Evolutionary conservation across 768 basidiomycete species (phyloP).

Genomic region (Leccinum uliginosum): DNA sequence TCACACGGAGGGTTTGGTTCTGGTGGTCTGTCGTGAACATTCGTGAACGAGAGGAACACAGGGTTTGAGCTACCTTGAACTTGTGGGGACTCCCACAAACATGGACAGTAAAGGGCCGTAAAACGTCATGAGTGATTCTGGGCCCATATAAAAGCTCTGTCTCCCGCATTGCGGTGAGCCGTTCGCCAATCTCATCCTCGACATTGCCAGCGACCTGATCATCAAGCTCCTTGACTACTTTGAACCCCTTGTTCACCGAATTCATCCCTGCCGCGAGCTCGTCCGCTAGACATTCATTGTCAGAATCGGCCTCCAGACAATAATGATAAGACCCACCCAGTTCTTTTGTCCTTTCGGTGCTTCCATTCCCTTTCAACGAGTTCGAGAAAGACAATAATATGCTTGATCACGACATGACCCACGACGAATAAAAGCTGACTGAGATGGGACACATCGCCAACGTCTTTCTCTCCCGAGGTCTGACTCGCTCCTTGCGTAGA

Average conservation of each 20-base stretch:
- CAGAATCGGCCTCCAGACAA: neutral
- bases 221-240: slow-evolving; percentile 83
- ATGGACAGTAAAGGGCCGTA: slow-evolving; percentile 90
- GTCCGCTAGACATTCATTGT: slow-evolving; percentile 40
- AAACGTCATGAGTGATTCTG: slow-evolving; percentile 68
- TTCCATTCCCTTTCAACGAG: slow-evolving; percentile 96
- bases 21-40: slow-evolving; percentile 30
- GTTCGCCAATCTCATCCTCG: slow-evolving; percentile 97
- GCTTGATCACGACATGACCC: slow-evolving; percentile 96
- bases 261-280: slow-evolving; percentile 46
- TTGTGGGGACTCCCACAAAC: slow-evolving; percentile 88
- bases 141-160: slow-evolving; percentile 82
- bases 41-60: neutral
- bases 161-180: slow-evolving; percentile 80
- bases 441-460: slow-evolving; percentile 81
- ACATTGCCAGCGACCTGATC: slow-evolving; percentile 97
- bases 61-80: slow-evolving; percentile 62
- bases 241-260: slow-evolving; percentile 39
- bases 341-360: slow-evolving; percentile 87
- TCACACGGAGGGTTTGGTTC: slow-evolving; percentile 83
- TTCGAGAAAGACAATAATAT: slow-evolving; percentile 94
- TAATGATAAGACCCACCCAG: slow-evolving; percentile 46
- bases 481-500: slow-evolving; percentile 5
- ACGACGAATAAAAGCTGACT: slow-evolving; percentile 92
- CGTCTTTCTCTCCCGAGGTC: slow-evolving; percentile 40